Evolutionary conservation across 2,329 filamentous ascomycete species (phyloP), one percentile per base, ranked within the genome.

Genomic region (Trematosphaeria pertusa): DNA sequence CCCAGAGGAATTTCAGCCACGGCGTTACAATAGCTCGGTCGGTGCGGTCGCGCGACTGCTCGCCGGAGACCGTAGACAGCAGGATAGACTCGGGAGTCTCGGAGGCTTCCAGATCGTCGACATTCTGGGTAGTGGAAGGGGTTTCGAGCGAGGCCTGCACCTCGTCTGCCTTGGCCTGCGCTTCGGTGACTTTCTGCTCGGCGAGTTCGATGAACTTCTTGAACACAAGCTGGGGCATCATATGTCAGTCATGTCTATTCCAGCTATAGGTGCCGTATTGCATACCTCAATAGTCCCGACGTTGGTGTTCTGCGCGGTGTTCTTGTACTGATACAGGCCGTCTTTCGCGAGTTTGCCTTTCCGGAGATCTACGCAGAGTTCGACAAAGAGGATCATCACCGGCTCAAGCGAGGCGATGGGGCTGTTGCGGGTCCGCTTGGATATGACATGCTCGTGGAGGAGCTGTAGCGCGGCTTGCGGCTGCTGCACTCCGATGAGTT

Each of bases 1-100:
- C 94, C 94, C 94, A 99, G 54, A 99, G 81, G 72, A 99, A 99
- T 80, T 99, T 99, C 69, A 99, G 85, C 94, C 94, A 99, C 50
- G 94, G 94, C 20, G 94, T 99, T 50, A 99, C 94, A 66, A 99
- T 95, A 70, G 94, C 94, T 66, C 94, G 88, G 79, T 99, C 94
- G 64, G 94, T 99, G 61, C 94, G 89, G 77, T 99, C 94, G 71
- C 90, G 88, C 51, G 93, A 96, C 77, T 97, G 93, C 79, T 99
- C 94, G 57, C 94, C 94, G 30, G 94, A 99, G 52, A 99, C 94
- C 43, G 94, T 99, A 56, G 94, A 95, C 36, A 99, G 86, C 52
- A 99, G 86, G 70, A 99, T 97, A 20, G 94, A 97, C 78, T 99
- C 94, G 56, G 94, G 94, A 10, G 94, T 99, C 78, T 99, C 94